phyloP scores from a whole-genome alignment of 345 rosid genomes.

The Pugionium cornutum region DNA sequence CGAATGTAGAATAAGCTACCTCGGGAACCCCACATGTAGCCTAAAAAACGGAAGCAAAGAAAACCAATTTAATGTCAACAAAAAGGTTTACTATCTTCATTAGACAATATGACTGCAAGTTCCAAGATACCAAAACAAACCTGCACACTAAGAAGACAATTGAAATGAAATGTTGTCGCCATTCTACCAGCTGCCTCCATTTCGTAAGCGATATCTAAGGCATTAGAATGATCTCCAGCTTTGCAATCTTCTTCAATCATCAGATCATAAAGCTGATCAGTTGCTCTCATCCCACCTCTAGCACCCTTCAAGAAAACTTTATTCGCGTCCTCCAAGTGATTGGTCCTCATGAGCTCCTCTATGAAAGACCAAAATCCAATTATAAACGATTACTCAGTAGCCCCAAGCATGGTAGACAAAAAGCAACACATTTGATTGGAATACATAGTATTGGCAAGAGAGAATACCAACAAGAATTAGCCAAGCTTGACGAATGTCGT shows the following conservation, averaged over 20 bases:
- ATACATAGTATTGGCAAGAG: constrained; percentile 19
- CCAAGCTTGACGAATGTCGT: constrained; percentile 89
- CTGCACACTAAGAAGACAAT: constrained; percentile 95
- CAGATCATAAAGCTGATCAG: constrained; percentile 76
- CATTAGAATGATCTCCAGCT: constrained; percentile 95
- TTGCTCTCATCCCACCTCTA: constrained; percentile 78
- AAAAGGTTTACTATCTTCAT: constrained; percentile 9
- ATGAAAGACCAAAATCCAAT: constrained; percentile 24
- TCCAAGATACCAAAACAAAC: constrained; percentile 43
- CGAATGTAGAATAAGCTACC: constrained; percentile 85
- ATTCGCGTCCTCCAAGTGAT: constrained; percentile 82
- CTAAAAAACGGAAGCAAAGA: constrained; percentile 45
- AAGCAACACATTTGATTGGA: neutral
- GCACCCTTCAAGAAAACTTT: constrained; percentile 84
- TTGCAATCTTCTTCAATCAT: constrained; percentile 89
- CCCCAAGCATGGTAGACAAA: constrained; percentile 2
- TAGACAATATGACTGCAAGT: constrained; percentile 20
- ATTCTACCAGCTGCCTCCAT: constrained; percentile 96
- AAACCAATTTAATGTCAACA: constrained; percentile 31
- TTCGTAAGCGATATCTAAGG: constrained; percentile 82
- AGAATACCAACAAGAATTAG: constrained; percentile 76
- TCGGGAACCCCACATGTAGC: constrained; percentile 96
- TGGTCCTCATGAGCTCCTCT: constrained; percentile 84
- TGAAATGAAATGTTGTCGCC: constrained; percentile 96
- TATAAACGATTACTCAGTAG: constrained; percentile 10